A percentile compares a stretch with the other conserved stretches of the same genome.
Evolutionary conservation across 208 protist genomes (phyloP).

Genomic region (Leishmania turanica): DNA sequence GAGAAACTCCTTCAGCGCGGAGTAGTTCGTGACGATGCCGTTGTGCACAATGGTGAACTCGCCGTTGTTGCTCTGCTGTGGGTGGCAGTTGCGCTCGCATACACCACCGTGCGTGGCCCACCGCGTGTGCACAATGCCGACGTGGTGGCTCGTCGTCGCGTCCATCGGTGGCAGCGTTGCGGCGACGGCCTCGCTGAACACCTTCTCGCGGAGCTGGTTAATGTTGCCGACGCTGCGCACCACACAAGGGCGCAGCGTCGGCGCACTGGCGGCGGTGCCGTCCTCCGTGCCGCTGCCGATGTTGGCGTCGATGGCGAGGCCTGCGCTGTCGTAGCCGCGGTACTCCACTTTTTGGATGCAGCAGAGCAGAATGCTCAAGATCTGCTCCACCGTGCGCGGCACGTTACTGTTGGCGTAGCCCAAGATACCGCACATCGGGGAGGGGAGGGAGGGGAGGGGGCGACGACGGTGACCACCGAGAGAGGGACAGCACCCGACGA

Average conservation of each 20-base stretch:
- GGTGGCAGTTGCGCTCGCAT: slow-evolving; percentile 94
- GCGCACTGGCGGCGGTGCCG: background rate
- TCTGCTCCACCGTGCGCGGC: slow-evolving; percentile 40
- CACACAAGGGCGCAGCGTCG: slow-evolving; percentile 31
- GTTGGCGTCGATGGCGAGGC: slow-evolving; percentile 72
- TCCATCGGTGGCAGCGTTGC: slow-evolving; percentile 41
- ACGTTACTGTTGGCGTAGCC: slow-evolving; percentile 71
- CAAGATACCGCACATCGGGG: slow-evolving; percentile 88
- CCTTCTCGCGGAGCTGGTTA: slow-evolving; percentile 46
- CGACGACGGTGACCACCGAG: background rate
- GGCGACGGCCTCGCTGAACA: slow-evolving; percentile 32
- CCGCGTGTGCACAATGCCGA: slow-evolving; percentile 96
- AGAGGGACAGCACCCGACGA: background rate
- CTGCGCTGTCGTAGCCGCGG: slow-evolving; percentile 96
- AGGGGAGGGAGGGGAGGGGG: background rate
- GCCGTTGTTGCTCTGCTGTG: slow-evolving; percentile 78
- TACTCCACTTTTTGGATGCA: slow-evolving; percentile 95
- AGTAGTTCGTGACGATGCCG: slow-evolving; percentile 96
- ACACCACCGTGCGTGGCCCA: slow-evolving; percentile 98
- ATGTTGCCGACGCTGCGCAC: slow-evolving; percentile 91
- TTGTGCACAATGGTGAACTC: slow-evolving; percentile 95
- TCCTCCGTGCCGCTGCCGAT: background rate
- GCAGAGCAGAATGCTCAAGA: slow-evolving; percentile 74
- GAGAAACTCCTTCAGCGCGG: slow-evolving; percentile 77
- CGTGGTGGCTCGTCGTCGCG: slow-evolving; percentile 37